Evolutionary conservation across 441 rosid genomes (phyloP), one percentile per base, ranked within the genome.

Genomic region (Arabidopsis hybrid): DNA sequence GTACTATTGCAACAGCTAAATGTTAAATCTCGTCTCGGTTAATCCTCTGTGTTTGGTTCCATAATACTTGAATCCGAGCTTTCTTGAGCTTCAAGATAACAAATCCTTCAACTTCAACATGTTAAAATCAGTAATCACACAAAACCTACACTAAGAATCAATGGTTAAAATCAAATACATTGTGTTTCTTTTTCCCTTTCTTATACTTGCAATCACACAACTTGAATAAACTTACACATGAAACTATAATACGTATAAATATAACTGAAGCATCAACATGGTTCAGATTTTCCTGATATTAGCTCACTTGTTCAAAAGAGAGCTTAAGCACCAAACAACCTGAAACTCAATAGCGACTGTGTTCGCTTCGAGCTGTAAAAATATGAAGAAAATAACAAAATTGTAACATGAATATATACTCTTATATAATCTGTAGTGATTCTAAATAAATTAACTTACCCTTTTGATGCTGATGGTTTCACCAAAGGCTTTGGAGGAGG

Each of bases 311-410:
- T 69, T 53, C 10, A 63, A 31, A 31, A 55, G 65, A 18, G 53
- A 39, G 40, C 55, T 45, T 40, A 63, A 61, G 61, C 71, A 31
- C 81, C 78, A 73, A 78, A 73, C 66, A 73, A 16, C 74, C 66
- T 78, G 57, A 67, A 72, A 78, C 76, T 83, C 53, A 86, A 40
- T 47, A 83, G 79, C 10, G 92, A 84, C 67, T 83, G 89, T 5
- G 85, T 56, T 38, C 89, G 82, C 77, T 40, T 78, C 3, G 76
- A 64, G 60, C 94, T 84, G 82, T 81, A 80, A 31, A 29, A 36
- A 21, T 26, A 17, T 7, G 64, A 78, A 35, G 16, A 45, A 31
- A 61, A 36, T 36, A 17, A 18, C 1, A 16, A 32, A 57, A 8
- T 57, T 4, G n/a, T 14, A 35, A 8, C 29, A 11, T 18, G 42